Base-by-base conservation (phyloP, 2,329 filamentous ascomycete species). In the Paecilomyces variotii region DNA sequence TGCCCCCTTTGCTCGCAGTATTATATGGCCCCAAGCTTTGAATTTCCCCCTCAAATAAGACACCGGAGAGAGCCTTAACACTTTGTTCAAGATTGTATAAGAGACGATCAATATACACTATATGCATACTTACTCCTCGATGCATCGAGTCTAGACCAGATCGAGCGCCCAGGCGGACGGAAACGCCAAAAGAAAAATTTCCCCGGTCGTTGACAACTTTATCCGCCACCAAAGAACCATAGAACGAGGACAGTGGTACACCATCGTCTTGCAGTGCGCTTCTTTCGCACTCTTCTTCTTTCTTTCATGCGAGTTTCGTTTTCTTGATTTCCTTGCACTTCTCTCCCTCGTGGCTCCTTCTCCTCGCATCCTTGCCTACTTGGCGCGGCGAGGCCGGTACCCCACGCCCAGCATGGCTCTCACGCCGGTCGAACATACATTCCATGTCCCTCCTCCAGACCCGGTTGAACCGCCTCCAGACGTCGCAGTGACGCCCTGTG, bases 381-480 rank as follows among this genome's bases (percentile, higher is more conserved):
- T 77, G 65, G 66, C 72, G 57, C 69, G 68, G 64, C 69, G 68
- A 66, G 72, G 71, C 59, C 72, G 65, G 55, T 63, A 69, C 57
- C 66, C 66, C 11, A 63, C 66, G 53, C 67, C 70, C 60, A 69
- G 63, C 53, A 76, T 78, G 74, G 71, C 75, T 57, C 60, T 76
- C 59, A 67, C 65, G 51, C 68, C 67, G 32, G 62, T 70, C 61
- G 70, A 74, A 56, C 65, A 55, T 54, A 65, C 60, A 7, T 55
- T 63, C 39, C 62, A 68, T 59, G 62, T 65, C n/a, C 61, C 66
- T 52, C 65, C 67, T 54, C 59, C 68, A 14, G 67, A 71, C 26
- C 62, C 65, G 3, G 60, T 67, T 24, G 57, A 66, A 61, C 57
- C 65, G 27, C 64, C 68, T 12, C 66, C 70, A 5, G 66, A 68